Evolutionary conservation across 2,329 filamentous ascomycete genomes (phyloP).

Genomic region (Xylariaceae sp.): DNA sequence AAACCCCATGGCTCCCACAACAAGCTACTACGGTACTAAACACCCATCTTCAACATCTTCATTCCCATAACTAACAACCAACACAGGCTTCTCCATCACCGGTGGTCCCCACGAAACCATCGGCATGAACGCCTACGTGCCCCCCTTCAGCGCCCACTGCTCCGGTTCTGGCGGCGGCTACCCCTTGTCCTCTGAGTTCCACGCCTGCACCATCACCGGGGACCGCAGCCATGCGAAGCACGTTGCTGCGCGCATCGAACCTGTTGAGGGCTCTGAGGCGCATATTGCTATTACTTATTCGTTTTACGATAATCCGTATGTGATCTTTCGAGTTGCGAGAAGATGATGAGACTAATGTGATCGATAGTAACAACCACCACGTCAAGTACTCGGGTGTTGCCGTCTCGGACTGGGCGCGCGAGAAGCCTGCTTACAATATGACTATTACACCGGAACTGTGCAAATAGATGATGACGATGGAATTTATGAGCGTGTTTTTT

Average conservation of each 20-base stretch:
- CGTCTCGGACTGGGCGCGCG: constrained; percentile 16
- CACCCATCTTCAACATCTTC: not conserved
- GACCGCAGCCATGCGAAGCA: not conserved
- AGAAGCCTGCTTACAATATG: constrained; percentile 11
- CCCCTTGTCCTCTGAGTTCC: constrained; percentile 13
- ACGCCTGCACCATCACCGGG: constrained; percentile 4
- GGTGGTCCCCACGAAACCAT: not conserved
- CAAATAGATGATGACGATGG: not conserved
- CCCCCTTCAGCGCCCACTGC: constrained; percentile 11
- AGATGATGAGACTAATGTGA: not conserved
- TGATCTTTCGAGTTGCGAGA: too few species aligned
- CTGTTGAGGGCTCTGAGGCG: constrained; percentile 7
- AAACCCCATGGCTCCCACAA: constrained; percentile 10
- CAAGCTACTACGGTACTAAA: constrained; percentile 15
- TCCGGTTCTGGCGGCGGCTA: constrained; percentile 8
- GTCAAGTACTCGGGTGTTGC: constrained; percentile 7
- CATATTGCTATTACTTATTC: constrained; percentile 16
- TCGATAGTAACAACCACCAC: not conserved
- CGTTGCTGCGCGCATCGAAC: constrained; percentile 13
- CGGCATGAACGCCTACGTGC: constrained; percentile 5
- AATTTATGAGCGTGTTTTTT: not conserved
- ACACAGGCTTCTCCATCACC: constrained; percentile 13
- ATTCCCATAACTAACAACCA: not conserved
- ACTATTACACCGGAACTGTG: constrained; percentile 5
- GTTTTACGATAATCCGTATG: not conserved